Evolutionary conservation across 257 asterid genomes (phyloP), one percentile per base, ranked within the genome.

Genomic region (Gentiana macrophylla): DNA sequence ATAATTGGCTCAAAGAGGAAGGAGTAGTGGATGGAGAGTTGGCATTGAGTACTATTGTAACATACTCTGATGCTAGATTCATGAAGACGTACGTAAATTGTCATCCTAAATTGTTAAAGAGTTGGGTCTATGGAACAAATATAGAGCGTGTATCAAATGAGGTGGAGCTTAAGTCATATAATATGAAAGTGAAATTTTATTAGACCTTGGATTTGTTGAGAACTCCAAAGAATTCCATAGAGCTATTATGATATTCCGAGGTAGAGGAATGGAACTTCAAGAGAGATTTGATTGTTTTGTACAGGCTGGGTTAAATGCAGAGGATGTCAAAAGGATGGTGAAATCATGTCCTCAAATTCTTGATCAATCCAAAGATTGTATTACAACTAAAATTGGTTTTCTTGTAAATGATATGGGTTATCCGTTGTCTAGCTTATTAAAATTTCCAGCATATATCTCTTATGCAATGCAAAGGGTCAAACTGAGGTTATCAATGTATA

Each of bases 231-330:
- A 80, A 52, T 71, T 80, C 82, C 74, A 73, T 38, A 72, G 51
- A 75, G 86, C 94, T 55, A 54, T 80, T 45, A 86, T 70, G 62
- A 48, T 2, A 10, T 62, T 73, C 61, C 75, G 86, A 47, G 94
- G 87, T 44, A 80, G 59, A 61, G 95, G 84, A 60, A 53, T 48
- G 63, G 84, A 83, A 46, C 90, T 83, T 60, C 90, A 79, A 55
- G 82, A 80, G 70, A 80, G 95, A 70, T 83, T 77, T 51, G 85
- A 83, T 63, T 77, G 79, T 65, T 67, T 83, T 60, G 74, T 83
- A 32, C 58, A 72, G 33, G 60, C 69, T 15, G 95, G 94, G 53
- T 53, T 86, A 51, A 67, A 70, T 32, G 71, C 65, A 4, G 73
- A 79, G 65, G 74, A 80, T 54, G 90, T 66, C 24, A 32, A 70